phyloP scores from a whole-genome alignment of 768 basidiomycete species.

The Boletales sp. region DNA sequence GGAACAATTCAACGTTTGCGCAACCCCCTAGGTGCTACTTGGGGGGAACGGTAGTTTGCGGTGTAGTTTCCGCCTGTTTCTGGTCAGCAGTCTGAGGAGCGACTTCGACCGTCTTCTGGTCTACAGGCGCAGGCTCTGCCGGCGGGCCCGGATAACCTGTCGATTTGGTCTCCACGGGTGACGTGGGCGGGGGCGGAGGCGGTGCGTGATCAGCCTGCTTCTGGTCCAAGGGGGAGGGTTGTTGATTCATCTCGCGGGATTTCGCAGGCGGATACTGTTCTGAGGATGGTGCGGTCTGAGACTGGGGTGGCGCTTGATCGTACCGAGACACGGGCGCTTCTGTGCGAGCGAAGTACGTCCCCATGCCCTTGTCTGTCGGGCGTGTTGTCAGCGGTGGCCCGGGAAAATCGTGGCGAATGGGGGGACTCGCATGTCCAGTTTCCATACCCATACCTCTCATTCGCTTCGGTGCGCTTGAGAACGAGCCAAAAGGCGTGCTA shows the following conservation, averaged over 20 bases:
- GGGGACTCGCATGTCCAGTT: conserved; percentile 25
- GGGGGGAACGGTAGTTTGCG: not conserved
- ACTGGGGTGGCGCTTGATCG: no score
- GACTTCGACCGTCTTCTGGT: conserved; percentile 4
- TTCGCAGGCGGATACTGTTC: not conserved
- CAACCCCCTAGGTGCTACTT: not conserved
- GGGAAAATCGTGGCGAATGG: not conserved
- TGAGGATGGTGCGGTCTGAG: not conserved
- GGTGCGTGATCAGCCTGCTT: not conserved
- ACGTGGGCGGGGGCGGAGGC: not conserved
- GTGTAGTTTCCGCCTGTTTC: conserved; percentile 1
- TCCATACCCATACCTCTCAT: conserved; percentile 40
- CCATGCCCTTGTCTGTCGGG: conserved; percentile 19
- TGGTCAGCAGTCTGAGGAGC: not conserved
- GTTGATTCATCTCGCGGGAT: not conserved
- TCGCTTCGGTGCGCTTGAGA: conserved; percentile 77
- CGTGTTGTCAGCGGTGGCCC: not conserved
- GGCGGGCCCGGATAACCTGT: no score
- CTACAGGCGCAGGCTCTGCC: not conserved
- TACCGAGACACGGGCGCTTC: no score
- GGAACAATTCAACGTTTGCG: not conserved
- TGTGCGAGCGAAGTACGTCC: not conserved
- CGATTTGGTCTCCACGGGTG: no score
- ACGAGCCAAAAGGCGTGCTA: conserved; percentile 86
- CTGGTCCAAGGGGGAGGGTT: not conserved